A percentile compares a stretch with the other conserved stretches of the same genome.
These are phyloP conservation scores for Hypoxylon sp. DNA, from an alignment of 2,329 filamentous ascomycete species.

Conservation along the genomic window DNA sequence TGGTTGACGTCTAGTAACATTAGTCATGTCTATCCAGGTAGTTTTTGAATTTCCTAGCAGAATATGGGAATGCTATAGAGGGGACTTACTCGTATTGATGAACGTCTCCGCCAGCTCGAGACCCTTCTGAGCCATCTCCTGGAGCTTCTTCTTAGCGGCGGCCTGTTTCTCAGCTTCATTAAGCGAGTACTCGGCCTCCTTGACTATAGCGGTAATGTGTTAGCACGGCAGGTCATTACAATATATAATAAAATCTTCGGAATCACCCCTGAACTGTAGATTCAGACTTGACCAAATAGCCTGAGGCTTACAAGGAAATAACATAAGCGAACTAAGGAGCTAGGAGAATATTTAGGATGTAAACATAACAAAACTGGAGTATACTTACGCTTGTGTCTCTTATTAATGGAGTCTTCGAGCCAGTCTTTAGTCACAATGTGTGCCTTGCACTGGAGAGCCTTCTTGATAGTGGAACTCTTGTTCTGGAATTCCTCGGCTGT, in stretches of 20 bases:
- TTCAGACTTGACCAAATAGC: background rate
- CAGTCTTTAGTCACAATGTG: conserved; percentile 66
- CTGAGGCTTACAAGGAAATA: background rate
- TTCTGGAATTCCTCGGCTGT: conserved; percentile 72
- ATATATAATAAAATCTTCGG: background rate
- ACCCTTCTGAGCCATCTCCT: conserved; percentile 32
- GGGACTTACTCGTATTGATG: conserved; percentile 65
- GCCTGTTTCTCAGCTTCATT: conserved; percentile 49
- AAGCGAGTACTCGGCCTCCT: conserved; percentile 59
- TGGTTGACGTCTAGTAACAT: conserved; percentile 68
- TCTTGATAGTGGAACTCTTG: conserved; percentile 58
- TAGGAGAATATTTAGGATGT: background rate
- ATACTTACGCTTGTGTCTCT: conserved; percentile 44
- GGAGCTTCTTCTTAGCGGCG: conserved; percentile 50
- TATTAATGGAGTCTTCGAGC: conserved; percentile 64
- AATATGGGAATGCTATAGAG: conserved; percentile 1
- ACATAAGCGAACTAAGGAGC: background rate
- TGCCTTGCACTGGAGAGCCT: conserved; percentile 57
- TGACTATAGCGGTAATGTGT: conserved; percentile 30
- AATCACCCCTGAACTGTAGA: background rate
- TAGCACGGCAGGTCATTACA: background rate
- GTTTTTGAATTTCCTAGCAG: background rate
- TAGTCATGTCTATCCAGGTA: background rate
- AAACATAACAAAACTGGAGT: background rate
- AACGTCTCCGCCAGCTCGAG: conserved; percentile 54